Percentiles rank a stretch among this genome's conserved stretches.
These are phyloP conservation scores for Kwoniella mangroviensis DNA, from an alignment of 768 basidiomycete species.

Conservation along the genomic window DNA sequence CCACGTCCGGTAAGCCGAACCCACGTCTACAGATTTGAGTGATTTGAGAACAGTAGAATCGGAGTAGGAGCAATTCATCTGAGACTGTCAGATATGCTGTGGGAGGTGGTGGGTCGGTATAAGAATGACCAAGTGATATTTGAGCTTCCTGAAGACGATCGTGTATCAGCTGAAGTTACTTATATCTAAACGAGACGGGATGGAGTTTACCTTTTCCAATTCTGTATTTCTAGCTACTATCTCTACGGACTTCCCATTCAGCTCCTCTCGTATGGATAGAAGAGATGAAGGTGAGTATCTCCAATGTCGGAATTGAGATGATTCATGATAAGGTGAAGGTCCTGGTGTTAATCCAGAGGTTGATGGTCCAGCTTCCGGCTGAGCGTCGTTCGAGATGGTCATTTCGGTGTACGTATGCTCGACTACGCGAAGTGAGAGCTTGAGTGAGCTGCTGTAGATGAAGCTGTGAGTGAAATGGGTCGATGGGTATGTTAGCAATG, in stretches of 20 bases:
- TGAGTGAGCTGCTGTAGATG: too few relatives aligned
- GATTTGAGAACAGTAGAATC: slow-evolving; percentile 86
- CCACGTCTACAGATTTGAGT: slow-evolving; percentile 74
- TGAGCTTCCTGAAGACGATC: slow-evolving; percentile 25
- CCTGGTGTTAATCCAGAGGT: slow-evolving; percentile 20
- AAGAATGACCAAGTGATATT: slow-evolving; percentile 45
- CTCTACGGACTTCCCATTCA: slow-evolving; percentile 77
- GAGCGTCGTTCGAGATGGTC: background rate
- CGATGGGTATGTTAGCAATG: too few relatives aligned
- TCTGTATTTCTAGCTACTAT: slow-evolving; percentile 79
- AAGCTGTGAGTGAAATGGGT: too few relatives aligned
- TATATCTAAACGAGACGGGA: background rate
- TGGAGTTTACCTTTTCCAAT: slow-evolving; percentile 70
- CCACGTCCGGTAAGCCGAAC: slow-evolving; percentile 87
- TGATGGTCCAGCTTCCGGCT: slow-evolving; percentile 35
- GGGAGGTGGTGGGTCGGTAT: slow-evolving; percentile 62
- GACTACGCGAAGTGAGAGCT: background rate
- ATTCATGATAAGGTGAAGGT: slow-evolving; percentile 50
- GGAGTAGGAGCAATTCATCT: slow-evolving; percentile 87
- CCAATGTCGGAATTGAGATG: slow-evolving; percentile 74
- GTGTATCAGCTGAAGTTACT: slow-evolving; percentile 14
- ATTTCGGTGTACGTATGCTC: background rate
- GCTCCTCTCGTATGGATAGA: slow-evolving; percentile 64
- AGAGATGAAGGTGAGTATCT: slow-evolving; percentile 77
- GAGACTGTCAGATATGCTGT: slow-evolving; percentile 74